These are phyloP conservation scores for Cladosporium oxysporum DNA, from an alignment of 2,329 filamentous ascomycete species.

Conservation along the genomic window DNA sequence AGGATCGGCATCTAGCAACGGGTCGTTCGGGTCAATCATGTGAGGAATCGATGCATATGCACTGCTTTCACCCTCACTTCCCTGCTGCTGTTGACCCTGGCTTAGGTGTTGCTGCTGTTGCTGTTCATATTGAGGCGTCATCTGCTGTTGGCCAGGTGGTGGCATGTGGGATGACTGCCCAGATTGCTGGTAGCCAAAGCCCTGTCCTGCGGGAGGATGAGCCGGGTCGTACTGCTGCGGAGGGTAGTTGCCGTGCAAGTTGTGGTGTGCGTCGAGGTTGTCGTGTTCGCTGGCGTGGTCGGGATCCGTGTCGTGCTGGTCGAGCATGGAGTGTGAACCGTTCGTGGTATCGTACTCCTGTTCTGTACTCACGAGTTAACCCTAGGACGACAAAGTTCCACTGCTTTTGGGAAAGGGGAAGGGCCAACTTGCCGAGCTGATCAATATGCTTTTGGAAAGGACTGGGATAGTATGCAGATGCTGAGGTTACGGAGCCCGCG, in stretches of 20 bases:
- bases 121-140: conserved; percentile 22
- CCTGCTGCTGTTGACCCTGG: conserved; percentile 10
- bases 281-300: conserved; percentile 27
- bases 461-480: conserved; percentile 71
- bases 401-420: conserved; percentile 47
- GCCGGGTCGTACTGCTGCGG: conserved; percentile 30
- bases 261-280: conserved; percentile 23
- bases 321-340: conserved; percentile 62
- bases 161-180: conserved; percentile 27
- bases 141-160: conserved; percentile 26
- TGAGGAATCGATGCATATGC: conserved; percentile 30
- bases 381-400: conserved; percentile 67
- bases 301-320: conserved; percentile 57
- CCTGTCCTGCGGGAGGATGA: conserved; percentile 21
- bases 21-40: conserved; percentile 73
- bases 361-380: conserved; percentile 73
- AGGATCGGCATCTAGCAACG: conserved; percentile 87
- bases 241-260: conserved; percentile 33
- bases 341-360: conserved; percentile 87
- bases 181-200: conserved; percentile 19
- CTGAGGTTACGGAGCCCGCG: conserved; percentile 34
- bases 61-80: conserved; percentile 22
- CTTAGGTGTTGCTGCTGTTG: conserved; percentile 18
- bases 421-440: conserved; percentile 82
- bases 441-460: conserved; percentile 94